Percentiles rank a stretch among this genome's conserved stretches.
phyloP scores from a whole-genome alignment of 345 rosid species.

The Rubroshorea leprosula region DNA sequence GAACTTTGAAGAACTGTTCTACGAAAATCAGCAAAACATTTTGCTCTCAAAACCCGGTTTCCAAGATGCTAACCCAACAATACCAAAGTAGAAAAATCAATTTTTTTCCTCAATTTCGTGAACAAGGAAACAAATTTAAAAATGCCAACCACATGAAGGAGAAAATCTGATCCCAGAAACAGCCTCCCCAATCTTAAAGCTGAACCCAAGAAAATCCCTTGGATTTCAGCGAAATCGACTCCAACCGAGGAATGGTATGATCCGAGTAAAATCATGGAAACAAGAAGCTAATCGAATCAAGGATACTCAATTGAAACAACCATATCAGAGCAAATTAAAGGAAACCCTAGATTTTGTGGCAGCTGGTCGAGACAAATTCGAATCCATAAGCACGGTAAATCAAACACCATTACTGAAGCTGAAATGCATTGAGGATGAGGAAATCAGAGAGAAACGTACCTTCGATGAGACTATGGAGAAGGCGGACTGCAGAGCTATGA shows the following conservation, averaged over 20 bases:
- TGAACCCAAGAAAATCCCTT: no score
- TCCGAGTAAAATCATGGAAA: neutral
- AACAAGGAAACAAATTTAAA: neutral
- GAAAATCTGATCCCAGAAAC: neutral
- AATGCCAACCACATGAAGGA: neutral
- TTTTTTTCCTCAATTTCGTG: no score
- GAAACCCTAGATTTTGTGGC: neutral
- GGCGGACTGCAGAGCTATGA: neutral
- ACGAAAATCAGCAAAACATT: no score
- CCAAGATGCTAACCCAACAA: neutral
- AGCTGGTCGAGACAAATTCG: no score
- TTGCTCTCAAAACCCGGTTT: no score
- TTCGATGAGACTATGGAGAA: neutral
- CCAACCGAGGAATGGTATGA: neutral
- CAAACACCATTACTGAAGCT: no score
- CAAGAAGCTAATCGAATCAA: neutral
- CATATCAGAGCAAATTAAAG: neutral
- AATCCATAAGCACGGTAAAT: no score
- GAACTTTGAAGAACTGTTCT: no score
- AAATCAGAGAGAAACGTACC: neutral
- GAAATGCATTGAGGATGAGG: neutral
- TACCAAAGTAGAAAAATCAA: neutral
- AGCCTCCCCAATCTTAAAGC: neutral
- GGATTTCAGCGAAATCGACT: neutral
- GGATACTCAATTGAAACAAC: neutral